Percentiles rank a stretch among this genome's conserved stretches.
Conservation (phyloP, 495 filamentous ascomycete genomes). For the Daldinia childiae region DNA sequence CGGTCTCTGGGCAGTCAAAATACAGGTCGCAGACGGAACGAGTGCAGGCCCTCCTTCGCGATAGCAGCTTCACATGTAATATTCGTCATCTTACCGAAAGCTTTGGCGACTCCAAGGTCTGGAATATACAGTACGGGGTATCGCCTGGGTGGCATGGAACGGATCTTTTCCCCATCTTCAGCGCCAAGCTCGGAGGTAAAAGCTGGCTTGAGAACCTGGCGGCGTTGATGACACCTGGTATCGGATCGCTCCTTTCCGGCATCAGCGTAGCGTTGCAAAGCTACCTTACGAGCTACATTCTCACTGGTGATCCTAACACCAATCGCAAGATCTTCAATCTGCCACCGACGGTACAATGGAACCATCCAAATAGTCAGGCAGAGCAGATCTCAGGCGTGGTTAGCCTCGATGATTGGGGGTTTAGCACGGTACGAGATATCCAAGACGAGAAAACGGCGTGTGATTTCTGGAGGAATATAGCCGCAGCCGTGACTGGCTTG, state of each 20-base stretch:
- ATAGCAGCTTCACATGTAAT: neutral
- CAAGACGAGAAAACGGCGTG: neutral
- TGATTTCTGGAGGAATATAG: neutral
- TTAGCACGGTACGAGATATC: neutral
- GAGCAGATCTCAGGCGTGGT: neutral
- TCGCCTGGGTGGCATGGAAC: neutral
- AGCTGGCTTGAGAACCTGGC: constrained; percentile 48
- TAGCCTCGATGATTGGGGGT: neutral
- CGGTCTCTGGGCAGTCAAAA: neutral
- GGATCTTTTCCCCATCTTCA: constrained; percentile 44
- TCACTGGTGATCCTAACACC: constrained; percentile 52
- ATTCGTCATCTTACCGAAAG: neutral
- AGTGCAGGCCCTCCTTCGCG: neutral
- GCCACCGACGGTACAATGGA: constrained; percentile 16
- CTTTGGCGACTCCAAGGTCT: neutral
- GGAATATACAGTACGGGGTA: neutral
- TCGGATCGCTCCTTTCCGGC: constrained; percentile 46
- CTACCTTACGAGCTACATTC: constrained; percentile 52
- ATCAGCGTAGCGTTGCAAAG: constrained; percentile 53
- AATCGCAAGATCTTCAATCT: constrained; percentile 47
- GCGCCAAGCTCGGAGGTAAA: constrained; percentile 43
- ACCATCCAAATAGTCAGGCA: neutral
- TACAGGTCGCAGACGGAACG: neutral
- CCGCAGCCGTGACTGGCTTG: neutral
- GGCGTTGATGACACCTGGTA: constrained; percentile 44